phyloP scores from a whole-genome alignment of 2,329 filamentous ascomycete species.

The Nannizziopsis arthrosporioides region DNA sequence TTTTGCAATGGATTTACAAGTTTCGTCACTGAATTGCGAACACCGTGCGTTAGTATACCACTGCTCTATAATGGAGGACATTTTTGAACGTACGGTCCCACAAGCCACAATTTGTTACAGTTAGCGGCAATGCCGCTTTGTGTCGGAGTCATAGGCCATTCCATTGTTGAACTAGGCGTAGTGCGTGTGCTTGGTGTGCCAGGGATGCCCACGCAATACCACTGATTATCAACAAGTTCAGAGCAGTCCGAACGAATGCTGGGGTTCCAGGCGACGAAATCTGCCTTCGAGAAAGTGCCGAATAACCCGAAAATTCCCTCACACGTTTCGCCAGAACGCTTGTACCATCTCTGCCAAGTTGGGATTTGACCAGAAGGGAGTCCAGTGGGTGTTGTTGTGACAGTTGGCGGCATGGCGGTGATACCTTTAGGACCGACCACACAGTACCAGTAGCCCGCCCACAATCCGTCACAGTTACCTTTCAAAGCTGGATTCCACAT shows the following conservation, averaged over 20 bases:
- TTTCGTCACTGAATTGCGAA: neutral
- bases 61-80: neutral
- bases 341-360: constrained; percentile 16
- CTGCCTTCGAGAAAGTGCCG: constrained; percentile 13
- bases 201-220: constrained; percentile 15
- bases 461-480: constrained; percentile 6
- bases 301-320: constrained; percentile 13
- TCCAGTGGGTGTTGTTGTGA: constrained; percentile 9
- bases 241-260: constrained; percentile 1
- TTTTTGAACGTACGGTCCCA: constrained; percentile 3
- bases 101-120: constrained; percentile 5
- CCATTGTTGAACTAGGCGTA: neutral
- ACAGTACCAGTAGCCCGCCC: constrained; percentile 10
- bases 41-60: neutral
- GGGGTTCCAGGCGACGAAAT: constrained; percentile 8
- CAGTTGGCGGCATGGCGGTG: constrained; percentile 14
- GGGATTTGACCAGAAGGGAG: constrained; percentile 7
- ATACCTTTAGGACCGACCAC: neutral
- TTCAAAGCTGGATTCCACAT: constrained; percentile 10
- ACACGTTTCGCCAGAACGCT: constrained; percentile 16
- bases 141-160: constrained; percentile 1
- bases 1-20: constrained; percentile 1
- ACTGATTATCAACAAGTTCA: neutral
- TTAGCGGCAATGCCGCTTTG: constrained; percentile 5
- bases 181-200: constrained; percentile 16